Evolutionary conservation across 306 rosid species (phyloP), one percentile per base, ranked within the genome.

Genomic region (Pterocarpus santalinus): DNA sequence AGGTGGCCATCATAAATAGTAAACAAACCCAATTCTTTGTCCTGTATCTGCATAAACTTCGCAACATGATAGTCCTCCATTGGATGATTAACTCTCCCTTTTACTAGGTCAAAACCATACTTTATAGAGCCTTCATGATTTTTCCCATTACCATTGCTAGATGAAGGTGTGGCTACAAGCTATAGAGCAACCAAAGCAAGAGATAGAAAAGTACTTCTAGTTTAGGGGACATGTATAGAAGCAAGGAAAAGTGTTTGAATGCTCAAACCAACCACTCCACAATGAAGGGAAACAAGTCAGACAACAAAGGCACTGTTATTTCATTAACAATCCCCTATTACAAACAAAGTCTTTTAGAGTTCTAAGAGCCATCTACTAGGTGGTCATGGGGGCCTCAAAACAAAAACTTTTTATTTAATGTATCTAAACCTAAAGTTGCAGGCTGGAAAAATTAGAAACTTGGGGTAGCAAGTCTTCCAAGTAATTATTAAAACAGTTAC

Each of bases 41-140:
- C 90, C 58, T 89, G 81, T 73, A 76, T 73, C 91, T 69, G 88
- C 67, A 85, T 83, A 80, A 95, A 95, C 84, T 95, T 91, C 74
- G 99, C 91, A 75, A 95, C 99, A 82, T 95, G 97, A 84, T 91
- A 93, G 88, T 95, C 99, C 89, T 95, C 99, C 99, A 95, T 95
- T 51, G 97, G 97, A 80, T 95, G 99, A 80, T 93, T 92, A 69
- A 97, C 97, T 91, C 85, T 95, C 76, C 99, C 97, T 82, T 95
- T 95, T 12, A 91, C 90, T 49, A 95, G 81, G 83, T 92, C 81
- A 81, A 92, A 95, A 74, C 99, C 99, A 74, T 84, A 95, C 89
- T 90, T 95, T 75, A 90, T 85, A 72, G 85, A n/a, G 57, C 97
- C 95, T 28, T 87, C 97, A 14, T 80, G 80, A 80, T 72, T 90